A percentile compares a stretch with the other conserved stretches of the same genome.
Conservation (phyloP, 768 basidiomycete genomes). For the Peribolospora kevripleyi region DNA sequence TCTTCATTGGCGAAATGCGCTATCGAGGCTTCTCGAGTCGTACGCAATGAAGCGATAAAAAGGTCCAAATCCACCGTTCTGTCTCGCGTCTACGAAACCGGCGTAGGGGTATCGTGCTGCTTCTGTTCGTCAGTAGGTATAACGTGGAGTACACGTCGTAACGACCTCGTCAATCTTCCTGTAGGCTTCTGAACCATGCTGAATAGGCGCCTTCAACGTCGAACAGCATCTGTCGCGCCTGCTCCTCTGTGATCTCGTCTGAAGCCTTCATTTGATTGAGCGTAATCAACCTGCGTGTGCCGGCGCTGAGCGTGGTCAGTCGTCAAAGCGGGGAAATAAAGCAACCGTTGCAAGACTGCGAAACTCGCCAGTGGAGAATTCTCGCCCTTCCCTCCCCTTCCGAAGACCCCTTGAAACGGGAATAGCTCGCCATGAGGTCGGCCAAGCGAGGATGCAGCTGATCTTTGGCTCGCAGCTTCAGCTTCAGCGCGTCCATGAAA, state of each 20-base stretch:
- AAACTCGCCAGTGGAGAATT: slow-evolving; percentile 67
- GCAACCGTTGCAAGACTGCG: neutral
- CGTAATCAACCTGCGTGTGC: slow-evolving; percentile 52
- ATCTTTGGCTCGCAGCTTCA: slow-evolving; percentile 84
- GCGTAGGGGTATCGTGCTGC: no score
- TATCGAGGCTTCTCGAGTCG: no score
- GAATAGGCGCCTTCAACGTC: slow-evolving; percentile 83
- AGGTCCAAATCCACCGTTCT: no score
- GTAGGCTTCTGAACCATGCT: neutral
- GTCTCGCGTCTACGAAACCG: no score
- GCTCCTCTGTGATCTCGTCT: slow-evolving; percentile 85
- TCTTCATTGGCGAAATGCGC: no score
- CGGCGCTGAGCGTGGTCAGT: neutral
- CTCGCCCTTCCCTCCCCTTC: slow-evolving; percentile 90
- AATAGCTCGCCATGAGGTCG: slow-evolving; percentile 83
- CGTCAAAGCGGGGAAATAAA: neutral
- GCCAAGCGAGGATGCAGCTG: slow-evolving; percentile 83
- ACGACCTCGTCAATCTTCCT: no score
- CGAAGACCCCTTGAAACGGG: slow-evolving; percentile 76
- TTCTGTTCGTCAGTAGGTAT: no score
- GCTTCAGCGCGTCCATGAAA: slow-evolving; percentile 89
- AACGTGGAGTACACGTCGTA: no score
- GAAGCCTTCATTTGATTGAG: slow-evolving; percentile 92
- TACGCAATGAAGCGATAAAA: no score
- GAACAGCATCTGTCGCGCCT: slow-evolving; percentile 76